These are phyloP conservation scores for Buddleja alternifolia DNA, from an alignment of 257 asterid species.

Conservation along the genomic window DNA sequence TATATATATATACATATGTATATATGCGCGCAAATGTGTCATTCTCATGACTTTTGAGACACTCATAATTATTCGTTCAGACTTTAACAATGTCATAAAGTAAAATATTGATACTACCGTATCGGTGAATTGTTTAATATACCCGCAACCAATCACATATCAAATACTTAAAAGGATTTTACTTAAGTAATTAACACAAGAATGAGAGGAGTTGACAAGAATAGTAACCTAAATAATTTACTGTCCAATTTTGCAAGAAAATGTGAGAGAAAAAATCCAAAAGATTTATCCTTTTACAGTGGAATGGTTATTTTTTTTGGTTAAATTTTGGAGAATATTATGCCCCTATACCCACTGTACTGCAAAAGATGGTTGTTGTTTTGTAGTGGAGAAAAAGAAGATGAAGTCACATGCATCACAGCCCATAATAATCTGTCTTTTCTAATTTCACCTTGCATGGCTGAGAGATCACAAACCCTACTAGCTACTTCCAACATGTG, in stretches of 20 bases:
- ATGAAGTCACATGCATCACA: constrained; percentile 45
- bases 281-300: neutral
- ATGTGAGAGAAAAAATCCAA: neutral
- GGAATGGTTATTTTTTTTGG: neutral
- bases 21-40: too few species aligned
- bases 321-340: constrained; percentile 15
- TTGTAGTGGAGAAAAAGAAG: constrained; percentile 12
- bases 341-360: neutral
- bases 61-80: too few species aligned
- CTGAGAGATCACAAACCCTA: neutral
- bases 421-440: constrained; percentile 24
- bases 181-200: too few species aligned
- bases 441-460: constrained; percentile 20
- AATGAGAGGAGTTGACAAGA: too few species aligned
- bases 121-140: too few species aligned
- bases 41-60: too few species aligned
- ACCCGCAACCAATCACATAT: too few species aligned
- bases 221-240: too few species aligned
- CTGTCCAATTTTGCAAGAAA: neutral
- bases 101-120: too few species aligned
- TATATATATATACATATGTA: too few species aligned
- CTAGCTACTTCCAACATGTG: neutral
- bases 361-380: constrained; percentile 44
- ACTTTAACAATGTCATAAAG: too few species aligned
- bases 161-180: too few species aligned